These are phyloP conservation scores for Linnemannia zychae DNA, from an alignment of 192 early-diverging fungal species.

Conservation along the genomic window DNA sequence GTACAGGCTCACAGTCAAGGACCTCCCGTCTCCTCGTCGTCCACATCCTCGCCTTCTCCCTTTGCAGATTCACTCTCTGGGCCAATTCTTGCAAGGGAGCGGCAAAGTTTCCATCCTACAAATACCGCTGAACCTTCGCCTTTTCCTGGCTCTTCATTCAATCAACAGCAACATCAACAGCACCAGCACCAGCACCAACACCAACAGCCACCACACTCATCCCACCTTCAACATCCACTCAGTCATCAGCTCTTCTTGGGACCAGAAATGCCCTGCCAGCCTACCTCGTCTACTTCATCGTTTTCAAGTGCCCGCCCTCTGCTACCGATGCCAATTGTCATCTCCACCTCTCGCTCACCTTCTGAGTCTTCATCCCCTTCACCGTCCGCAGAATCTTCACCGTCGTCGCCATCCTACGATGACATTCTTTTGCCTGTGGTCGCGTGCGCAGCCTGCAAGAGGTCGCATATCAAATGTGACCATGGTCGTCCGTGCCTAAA, in stretches of 20 bases:
- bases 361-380: conserved; percentile 25
- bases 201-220: not conserved
- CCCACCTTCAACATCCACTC: not conserved
- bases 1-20: not conserved
- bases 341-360: conserved; percentile 15
- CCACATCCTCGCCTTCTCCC: not conserved
- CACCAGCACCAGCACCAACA: not conserved
- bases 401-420: conserved; percentile 24
- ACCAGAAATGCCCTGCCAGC: not conserved
- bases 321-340: conserved; percentile 15
- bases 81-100: not conserved
- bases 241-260: not conserved
- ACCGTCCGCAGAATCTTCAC: conserved; percentile 3
- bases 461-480: conserved; percentile 54
- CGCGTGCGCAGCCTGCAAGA: conserved; percentile 44
- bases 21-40: not conserved
- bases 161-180: not conserved
- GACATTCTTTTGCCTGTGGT: conserved; percentile 26
- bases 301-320: not conserved
- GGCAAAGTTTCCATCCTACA: not conserved
- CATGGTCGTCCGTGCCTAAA: conserved; percentile 42
- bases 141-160: not conserved
- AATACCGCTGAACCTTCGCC: not conserved
- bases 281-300: not conserved
- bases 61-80: conserved; percentile 7